A percentile compares a stretch with the other conserved stretches of the same genome.
Evolutionary conservation across 1,284 basidiomycete species (phyloP).

Genomic region (Ganoderma leucocontextum): DNA sequence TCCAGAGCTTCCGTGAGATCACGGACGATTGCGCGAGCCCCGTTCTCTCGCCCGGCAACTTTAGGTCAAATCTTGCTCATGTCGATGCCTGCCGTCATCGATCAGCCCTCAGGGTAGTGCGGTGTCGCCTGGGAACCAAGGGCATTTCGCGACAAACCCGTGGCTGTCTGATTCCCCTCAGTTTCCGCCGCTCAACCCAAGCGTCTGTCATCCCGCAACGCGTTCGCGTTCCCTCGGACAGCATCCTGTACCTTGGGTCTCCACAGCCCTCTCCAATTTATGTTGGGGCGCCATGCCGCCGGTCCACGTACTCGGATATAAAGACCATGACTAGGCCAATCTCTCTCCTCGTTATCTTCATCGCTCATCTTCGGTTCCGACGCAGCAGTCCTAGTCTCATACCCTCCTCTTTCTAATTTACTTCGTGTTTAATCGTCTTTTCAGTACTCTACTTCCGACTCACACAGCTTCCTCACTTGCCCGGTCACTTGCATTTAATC

Average conservation of each 20-base stretch:
- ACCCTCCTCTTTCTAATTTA: conserved; percentile 28
- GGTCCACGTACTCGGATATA: conserved; percentile 16
- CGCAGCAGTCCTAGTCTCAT: conserved; percentile 21
- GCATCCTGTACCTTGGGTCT: conserved; percentile 18
- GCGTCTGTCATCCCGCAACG: conserved; percentile 26
- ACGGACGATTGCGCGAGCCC: conserved; percentile 13
- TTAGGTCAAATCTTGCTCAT: conserved; percentile 2
- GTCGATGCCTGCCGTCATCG: not conserved
- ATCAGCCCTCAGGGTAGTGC: conserved; percentile 14
- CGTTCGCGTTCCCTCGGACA: conserved; percentile 20
- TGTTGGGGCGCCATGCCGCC: conserved; percentile 8
- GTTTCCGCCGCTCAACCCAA: conserved; percentile 30
- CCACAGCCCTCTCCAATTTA: conserved; percentile 23
- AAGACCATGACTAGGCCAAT: conserved; percentile 27
- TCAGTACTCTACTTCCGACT: conserved; percentile 16
- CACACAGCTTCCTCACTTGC: conserved; percentile 14
- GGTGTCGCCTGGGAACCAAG: conserved; percentile 17
- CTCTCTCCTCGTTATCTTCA: conserved; percentile 25
- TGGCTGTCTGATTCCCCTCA: conserved; percentile 16
- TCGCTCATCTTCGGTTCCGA: conserved; percentile 29
- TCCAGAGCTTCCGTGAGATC: conserved; percentile 16
- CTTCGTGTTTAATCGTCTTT: conserved; percentile 27
- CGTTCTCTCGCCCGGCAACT: conserved; percentile 1
- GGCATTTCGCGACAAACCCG: not conserved
- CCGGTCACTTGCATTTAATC: conserved; percentile 21